These are phyloP conservation scores for Echinosophora koreensis DNA, from an alignment of 306 rosid genomes.

Conservation along the genomic window DNA sequence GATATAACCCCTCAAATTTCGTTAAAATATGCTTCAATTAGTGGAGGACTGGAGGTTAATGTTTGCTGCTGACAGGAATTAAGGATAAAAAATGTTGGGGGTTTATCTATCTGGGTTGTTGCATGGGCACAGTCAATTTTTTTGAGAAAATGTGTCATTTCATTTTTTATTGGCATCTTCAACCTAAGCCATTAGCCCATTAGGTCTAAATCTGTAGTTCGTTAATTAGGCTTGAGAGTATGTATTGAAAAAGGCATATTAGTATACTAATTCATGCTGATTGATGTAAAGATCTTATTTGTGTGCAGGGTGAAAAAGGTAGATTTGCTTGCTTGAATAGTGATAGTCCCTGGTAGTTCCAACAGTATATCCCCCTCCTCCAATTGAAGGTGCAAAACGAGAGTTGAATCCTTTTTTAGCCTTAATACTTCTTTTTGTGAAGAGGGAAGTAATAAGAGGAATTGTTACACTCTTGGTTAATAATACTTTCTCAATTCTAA, in stretches of 20 bases:
- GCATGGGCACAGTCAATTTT: neutral
- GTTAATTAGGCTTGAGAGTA: neutral
- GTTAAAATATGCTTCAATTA: neutral
- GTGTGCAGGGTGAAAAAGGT: constrained; percentile 4
- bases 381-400: neutral
- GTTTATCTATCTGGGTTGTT: neutral
- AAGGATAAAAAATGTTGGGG: neutral
- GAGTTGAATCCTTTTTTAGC: neutral
- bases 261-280: neutral
- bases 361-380: neutral
- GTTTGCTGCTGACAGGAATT: too few relatives aligned
- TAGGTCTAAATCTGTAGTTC: neutral
- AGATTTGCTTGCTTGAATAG: constrained; percentile 8
- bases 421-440: neutral
- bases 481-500: neutral
- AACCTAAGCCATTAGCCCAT: neutral
- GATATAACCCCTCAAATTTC: neutral
- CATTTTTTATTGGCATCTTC: neutral
- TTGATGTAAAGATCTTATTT: neutral
- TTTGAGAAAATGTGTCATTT: neutral
- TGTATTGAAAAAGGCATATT: neutral
- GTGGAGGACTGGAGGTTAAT: neutral
- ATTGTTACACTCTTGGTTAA: neutral
- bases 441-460: neutral
- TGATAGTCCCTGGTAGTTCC: constrained; percentile 4